These are phyloP conservation scores for Thymus mandschuricus DNA, from an alignment of 257 asterid species.

Conservation along the genomic window DNA sequence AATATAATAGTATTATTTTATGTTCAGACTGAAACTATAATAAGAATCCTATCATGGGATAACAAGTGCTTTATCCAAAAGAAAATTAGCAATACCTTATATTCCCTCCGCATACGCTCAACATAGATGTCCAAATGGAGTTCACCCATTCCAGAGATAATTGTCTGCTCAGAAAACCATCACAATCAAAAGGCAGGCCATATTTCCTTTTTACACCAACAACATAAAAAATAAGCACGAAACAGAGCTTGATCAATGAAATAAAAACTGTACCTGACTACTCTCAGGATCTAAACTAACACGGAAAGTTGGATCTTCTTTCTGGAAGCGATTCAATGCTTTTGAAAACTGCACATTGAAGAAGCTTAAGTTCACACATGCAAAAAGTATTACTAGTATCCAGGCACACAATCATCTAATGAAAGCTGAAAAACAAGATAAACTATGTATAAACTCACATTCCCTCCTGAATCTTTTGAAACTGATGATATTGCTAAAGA, in stretches of 20 bases:
- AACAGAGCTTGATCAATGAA: slow-evolving; percentile 12
- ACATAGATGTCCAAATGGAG: slow-evolving; percentile 95
- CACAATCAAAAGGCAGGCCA: slow-evolving; percentile 23
- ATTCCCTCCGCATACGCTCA: slow-evolving; percentile 97
- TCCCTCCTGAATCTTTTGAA: slow-evolving; percentile 96
- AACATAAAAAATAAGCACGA: slow-evolving; percentile 10
- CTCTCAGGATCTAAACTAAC: slow-evolving; percentile 97
- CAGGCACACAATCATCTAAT: slow-evolving; percentile 8
- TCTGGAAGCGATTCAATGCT: slow-evolving; percentile 97
- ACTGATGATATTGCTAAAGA: slow-evolving; percentile 94
- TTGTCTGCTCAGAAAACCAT: slow-evolving; percentile 70
- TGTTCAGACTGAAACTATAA: too few species aligned
- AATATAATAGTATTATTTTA: too few species aligned
- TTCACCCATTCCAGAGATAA: slow-evolving; percentile 99
- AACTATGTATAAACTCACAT: slow-evolving; percentile 55
- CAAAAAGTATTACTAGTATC: slow-evolving; percentile 18
- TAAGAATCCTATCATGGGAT: too few species aligned
- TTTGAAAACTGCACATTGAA: slow-evolving; percentile 82
- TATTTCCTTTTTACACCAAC: slow-evolving; percentile 22
- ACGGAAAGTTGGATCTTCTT: slow-evolving; percentile 98
- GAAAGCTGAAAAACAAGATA: slow-evolving; percentile 26
- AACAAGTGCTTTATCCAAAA: too few species aligned
- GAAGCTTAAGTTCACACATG: slow-evolving; percentile 12
- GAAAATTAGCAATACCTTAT: slow-evolving; percentile 60
- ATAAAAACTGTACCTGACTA: slow-evolving; percentile 65